phyloP scores from a whole-genome alignment of 805 yeast genomes.

The Myxozyma melibiosi region DNA sequence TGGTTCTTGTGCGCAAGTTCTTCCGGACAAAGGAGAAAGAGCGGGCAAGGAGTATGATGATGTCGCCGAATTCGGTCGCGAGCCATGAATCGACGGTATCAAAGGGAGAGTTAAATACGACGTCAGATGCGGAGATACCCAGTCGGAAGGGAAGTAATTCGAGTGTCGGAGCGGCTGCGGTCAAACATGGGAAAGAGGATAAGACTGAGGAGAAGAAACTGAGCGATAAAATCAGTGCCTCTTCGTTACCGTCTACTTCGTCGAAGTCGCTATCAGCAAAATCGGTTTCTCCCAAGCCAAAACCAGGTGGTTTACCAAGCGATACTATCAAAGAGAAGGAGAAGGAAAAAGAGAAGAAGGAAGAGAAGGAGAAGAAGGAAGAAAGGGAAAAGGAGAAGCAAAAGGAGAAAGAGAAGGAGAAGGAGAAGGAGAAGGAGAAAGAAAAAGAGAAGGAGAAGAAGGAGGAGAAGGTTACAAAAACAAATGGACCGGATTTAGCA shows the following conservation, averaged over 20 bases:
- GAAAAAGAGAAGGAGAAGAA: not conserved
- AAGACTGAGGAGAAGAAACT: slow-evolving; percentile 1
- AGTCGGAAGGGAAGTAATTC: slow-evolving; percentile 14
- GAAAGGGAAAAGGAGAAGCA: not conserved
- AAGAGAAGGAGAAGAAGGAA: not conserved
- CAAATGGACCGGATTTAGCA: slow-evolving; percentile 22
- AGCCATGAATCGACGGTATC: not conserved
- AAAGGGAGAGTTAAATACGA: slow-evolving; percentile 1
- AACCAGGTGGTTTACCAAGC: not conserved
- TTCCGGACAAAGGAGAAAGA: slow-evolving; percentile 22
- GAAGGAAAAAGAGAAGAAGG: not conserved
- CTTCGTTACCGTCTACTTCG: not conserved
- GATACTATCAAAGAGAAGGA: not conserved
- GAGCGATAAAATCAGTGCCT: not conserved
- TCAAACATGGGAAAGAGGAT: not conserved
- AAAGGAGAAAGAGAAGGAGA: not conserved
- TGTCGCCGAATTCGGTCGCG: slow-evolving; percentile 15
- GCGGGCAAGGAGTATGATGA: slow-evolving; percentile 4
- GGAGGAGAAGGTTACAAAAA: not conserved
- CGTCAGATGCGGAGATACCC: slow-evolving; percentile 5
- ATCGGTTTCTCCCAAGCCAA: slow-evolving; percentile 2
- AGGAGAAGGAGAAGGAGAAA: not conserved
- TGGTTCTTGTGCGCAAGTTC: slow-evolving; percentile 26
- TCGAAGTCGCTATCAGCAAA: not conserved
- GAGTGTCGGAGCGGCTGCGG: not conserved